phyloP scores from a whole-genome alignment of 108 stramenopile species.

The Cyclotella choctawhatcheeana region DNA sequence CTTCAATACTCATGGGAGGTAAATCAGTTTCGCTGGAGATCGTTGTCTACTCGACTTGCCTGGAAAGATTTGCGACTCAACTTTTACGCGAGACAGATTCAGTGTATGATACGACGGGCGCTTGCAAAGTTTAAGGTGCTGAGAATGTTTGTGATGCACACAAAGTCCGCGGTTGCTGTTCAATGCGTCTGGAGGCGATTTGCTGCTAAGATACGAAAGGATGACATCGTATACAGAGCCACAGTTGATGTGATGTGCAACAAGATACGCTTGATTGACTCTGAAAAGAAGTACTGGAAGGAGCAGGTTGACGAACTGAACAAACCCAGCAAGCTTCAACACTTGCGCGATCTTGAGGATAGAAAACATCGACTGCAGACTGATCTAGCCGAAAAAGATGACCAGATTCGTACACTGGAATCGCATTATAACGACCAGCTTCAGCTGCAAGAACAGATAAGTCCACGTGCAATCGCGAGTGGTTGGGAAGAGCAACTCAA shows the following conservation, averaged over 20 bases:
- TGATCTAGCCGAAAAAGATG: conserved; percentile 13
- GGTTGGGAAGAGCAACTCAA: conserved; percentile 50
- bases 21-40: conserved; percentile 39
- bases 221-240: conserved; percentile 17
- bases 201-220: conserved; percentile 13
- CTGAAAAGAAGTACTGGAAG: conserved; percentile 45
- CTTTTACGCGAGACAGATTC: conserved; percentile 41
- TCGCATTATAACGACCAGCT: conserved; percentile 40
- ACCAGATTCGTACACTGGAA: conserved; percentile 38
- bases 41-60: conserved; percentile 27
- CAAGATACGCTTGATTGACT: conserved; percentile 36
- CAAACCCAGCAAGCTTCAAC: conserved; percentile 23
- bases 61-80: conserved; percentile 31
- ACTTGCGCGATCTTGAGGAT: conserved; percentile 16
- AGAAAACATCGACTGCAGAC: conserved; percentile 22
- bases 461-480: conserved; percentile 34
- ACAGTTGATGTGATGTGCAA: conserved; percentile 22
- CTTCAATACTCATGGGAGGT: conserved; percentile 38
- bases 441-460: conserved; percentile 29
- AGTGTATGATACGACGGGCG: conserved; percentile 38
- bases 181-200: conserved; percentile 44
- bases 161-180: conserved; percentile 31
- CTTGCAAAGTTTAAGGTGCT: conserved; percentile 19
- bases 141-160: neutral
- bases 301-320: conserved; percentile 22